Evolutionary conservation across 1,139 yeast genomes (phyloP), one percentile per base, ranked within the genome.

Genomic region (Pichia sorboxylosa): DNA sequence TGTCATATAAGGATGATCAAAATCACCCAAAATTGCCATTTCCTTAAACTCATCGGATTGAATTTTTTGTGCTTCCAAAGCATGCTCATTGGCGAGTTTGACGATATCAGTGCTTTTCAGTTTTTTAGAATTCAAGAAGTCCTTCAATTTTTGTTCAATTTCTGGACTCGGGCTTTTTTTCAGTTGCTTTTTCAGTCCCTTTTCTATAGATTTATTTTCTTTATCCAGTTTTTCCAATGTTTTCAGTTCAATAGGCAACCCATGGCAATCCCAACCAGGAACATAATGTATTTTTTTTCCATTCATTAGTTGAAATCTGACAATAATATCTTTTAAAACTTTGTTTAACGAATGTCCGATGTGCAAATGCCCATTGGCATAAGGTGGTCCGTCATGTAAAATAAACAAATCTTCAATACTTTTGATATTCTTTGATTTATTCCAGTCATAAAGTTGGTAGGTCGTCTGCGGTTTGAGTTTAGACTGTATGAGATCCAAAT

Each of bases 181-280:
- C 28, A 47, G 55, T 49, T 56, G 32, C 51, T 46, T 45, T 38
- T 63, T 55, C 34, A 59, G 51, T 35, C 54, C 54, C 41, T 58
- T 64, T 32, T 51, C 52, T 24, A 35, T 29, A 17, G 37, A 46
- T 35, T 50, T 58, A 35, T 43, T 49, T 37, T 41, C 54, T 34
- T 46, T 40, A 11, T 37, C 41, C 22, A 59, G 42, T 27, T 64
- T 61, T 36, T 71, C 72, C 26, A 82, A 56, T 0, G 94, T 93
- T 46, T 84, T 84, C 54, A 83, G 63, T 54, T 90, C 99, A 41
- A 90, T 90, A 1, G 99, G 99, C 22, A 90, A 61, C 0, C 99
- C 99, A 58, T 90, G 99, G 50, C 98, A 90, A 54, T 90, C 99
- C 97, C 98, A 90, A 1, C 99, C 99, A 0, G 97, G 96, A 29